phyloP scores from a whole-genome alignment of 192 early-diverging fungal genomes.

The Umbelopsis vinacea region DNA sequence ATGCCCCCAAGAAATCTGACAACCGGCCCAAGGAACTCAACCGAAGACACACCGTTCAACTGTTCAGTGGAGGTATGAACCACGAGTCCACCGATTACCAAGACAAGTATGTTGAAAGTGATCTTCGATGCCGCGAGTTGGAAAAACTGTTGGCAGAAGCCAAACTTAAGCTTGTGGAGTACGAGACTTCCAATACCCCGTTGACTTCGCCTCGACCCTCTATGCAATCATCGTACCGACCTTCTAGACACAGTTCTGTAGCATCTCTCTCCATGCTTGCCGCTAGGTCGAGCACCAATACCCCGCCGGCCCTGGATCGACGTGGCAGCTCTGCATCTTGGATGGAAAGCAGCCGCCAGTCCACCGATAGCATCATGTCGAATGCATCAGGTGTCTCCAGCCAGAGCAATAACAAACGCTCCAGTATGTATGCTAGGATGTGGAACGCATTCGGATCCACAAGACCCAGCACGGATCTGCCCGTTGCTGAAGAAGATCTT shows the following conservation, averaged over 20 bases:
- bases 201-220: constrained; percentile 29
- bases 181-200: constrained; percentile 22
- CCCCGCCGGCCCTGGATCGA: constrained; percentile 21
- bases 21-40: background rate
- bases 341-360: constrained; percentile 23
- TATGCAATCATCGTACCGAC: constrained; percentile 17
- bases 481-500: constrained; percentile 5
- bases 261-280: constrained; percentile 21
- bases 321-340: constrained; percentile 30
- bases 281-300: background rate
- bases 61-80: constrained; percentile 1
- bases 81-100: constrained; percentile 36
- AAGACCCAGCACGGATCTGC: constrained; percentile 1
- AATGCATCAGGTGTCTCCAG: constrained; percentile 17
- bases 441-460: constrained; percentile 32
- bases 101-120: constrained; percentile 38
- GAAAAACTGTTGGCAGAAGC: constrained; percentile 46
- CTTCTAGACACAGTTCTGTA: constrained; percentile 16
- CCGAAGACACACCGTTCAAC: constrained; percentile 35
- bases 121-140: constrained; percentile 43
- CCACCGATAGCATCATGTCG: constrained; percentile 27
- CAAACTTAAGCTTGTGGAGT: constrained; percentile 41
- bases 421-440: constrained; percentile 39
- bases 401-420: constrained; percentile 31
- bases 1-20: constrained; percentile 13